phyloP scores from a whole-genome alignment of 805 yeast species.

The Tetrapisispora nanseiensis region DNA sequence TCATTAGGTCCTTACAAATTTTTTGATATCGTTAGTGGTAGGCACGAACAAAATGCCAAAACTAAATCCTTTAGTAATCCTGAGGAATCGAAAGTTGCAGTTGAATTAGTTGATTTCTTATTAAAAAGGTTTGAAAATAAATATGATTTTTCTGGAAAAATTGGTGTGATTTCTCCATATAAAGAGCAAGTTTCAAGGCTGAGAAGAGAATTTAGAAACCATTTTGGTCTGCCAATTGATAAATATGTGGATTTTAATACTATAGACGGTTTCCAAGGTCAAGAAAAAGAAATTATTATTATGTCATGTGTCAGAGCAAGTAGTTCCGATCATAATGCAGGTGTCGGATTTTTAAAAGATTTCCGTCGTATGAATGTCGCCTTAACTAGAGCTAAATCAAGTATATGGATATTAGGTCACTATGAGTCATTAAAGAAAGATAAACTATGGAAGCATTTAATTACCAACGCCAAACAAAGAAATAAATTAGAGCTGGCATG shows the following conservation, averaged over 20 bases:
- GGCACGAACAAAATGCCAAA: slow-evolving; percentile 52
- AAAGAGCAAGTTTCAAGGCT: slow-evolving; percentile 70
- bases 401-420: slow-evolving; percentile 89
- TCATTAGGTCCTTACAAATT: slow-evolving; percentile 69
- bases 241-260: slow-evolving; percentile 80
- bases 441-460: slow-evolving; percentile 61
- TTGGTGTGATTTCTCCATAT: slow-evolving; percentile 92
- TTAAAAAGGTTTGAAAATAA: slow-evolving; percentile 37
- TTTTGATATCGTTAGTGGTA: slow-evolving; percentile 55
- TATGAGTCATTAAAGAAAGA: slow-evolving; percentile 53
- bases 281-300: slow-evolving; percentile 37
- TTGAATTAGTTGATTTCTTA: slow-evolving; percentile 53
- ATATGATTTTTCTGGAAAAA: slow-evolving; percentile 51
- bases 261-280: slow-evolving; percentile 93
- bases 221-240: slow-evolving; percentile 54
- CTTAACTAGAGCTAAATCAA: slow-evolving; percentile 81
- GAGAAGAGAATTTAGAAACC: slow-evolving; percentile 43
- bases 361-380: slow-evolving; percentile 96
- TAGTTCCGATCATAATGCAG: slow-evolving; percentile 47
- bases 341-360: slow-evolving; percentile 89
- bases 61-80: slow-evolving; percentile 65
- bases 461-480: slow-evolving; percentile 54
- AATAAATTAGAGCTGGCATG: slow-evolving; percentile 21
- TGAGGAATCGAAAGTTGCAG: slow-evolving; percentile 63
- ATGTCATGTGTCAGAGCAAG: slow-evolving; percentile 95